phyloP scores from a whole-genome alignment of 441 rosid genomes.

The Erodium moschatum region DNA sequence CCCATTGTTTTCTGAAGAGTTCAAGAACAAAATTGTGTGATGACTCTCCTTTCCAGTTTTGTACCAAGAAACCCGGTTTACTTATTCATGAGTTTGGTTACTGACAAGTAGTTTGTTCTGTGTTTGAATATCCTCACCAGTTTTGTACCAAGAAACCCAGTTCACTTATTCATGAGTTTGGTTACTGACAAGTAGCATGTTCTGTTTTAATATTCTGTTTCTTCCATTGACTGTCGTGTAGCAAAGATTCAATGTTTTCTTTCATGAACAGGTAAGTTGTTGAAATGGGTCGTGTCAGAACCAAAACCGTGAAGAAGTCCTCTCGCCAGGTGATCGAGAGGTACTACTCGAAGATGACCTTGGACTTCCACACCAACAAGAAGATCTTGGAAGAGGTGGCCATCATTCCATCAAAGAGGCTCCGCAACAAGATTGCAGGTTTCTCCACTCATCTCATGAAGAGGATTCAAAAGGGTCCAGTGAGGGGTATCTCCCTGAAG shows the following conservation, averaged over 20 bases:
- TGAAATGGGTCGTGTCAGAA: not conserved
- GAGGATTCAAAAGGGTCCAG: conserved; percentile 7
- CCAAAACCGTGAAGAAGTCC: conserved; percentile 2
- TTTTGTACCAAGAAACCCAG: no score
- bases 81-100: no score
- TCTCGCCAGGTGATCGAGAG: conserved; percentile 4
- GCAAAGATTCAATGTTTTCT: not conserved
- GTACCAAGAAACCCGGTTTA: no score
- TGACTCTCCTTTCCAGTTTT: no score
- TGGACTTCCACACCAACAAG: conserved; percentile 5
- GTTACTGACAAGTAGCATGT: not conserved
- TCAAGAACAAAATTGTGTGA: no score
- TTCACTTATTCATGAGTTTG: no score
- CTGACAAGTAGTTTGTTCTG: no score
- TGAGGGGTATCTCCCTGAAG: conserved; percentile 2
- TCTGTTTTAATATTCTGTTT: not conserved
- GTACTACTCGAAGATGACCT: conserved; percentile 3
- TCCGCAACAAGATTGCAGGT: conserved; percentile 3
- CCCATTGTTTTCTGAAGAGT: no score
- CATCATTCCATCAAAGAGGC: conserved; percentile 6
- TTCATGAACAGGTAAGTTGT: not conserved
- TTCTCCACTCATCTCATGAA: conserved; percentile 3
- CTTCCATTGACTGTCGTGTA: not conserved
- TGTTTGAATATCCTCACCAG: no score
- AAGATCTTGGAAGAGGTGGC: not conserved